These are phyloP conservation scores for Candida anglica DNA, from an alignment of 805 yeast species.

Conservation along the genomic window DNA sequence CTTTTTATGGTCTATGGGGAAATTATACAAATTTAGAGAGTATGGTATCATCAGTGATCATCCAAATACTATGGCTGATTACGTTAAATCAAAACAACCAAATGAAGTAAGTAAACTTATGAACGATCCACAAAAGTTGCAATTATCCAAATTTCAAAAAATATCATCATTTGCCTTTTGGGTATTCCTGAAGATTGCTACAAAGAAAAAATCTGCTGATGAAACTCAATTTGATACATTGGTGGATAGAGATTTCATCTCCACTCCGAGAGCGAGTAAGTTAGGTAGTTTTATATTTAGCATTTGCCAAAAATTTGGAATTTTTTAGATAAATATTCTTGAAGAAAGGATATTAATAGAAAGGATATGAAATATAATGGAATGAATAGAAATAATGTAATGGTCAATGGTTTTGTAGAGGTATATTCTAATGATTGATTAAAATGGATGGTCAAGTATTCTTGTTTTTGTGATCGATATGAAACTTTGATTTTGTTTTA, in stretches of 20 bases:
- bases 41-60: conserved; percentile 35
- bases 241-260: conserved; percentile 17
- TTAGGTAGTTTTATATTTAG: conserved; percentile 16
- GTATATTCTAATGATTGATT: too few species aligned
- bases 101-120: conserved; percentile 1
- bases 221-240: conserved; percentile 14
- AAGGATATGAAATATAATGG: too few species aligned
- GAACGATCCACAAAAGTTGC: conserved; percentile 6
- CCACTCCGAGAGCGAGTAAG: conserved; percentile 8
- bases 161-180: conserved; percentile 10
- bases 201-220: too few species aligned
- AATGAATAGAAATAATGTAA: too few species aligned
- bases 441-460: too few species aligned
- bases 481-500: too few species aligned
- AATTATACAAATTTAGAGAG: conserved; percentile 18
- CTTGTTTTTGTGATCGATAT: too few species aligned
- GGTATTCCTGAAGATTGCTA: conserved; percentile 7
- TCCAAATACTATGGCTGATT: conserved; percentile 29
- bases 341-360: too few species aligned
- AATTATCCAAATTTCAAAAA: conserved; percentile 8
- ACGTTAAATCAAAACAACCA: conserved; percentile 3
- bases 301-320: conserved; percentile 20
- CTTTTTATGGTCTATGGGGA: conserved; percentile 25
- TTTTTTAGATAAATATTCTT: conserved; percentile 11
- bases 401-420: too few species aligned